phyloP scores from a whole-genome alignment of 352 stramenopile species.

The Lagenidium giganteum region DNA sequence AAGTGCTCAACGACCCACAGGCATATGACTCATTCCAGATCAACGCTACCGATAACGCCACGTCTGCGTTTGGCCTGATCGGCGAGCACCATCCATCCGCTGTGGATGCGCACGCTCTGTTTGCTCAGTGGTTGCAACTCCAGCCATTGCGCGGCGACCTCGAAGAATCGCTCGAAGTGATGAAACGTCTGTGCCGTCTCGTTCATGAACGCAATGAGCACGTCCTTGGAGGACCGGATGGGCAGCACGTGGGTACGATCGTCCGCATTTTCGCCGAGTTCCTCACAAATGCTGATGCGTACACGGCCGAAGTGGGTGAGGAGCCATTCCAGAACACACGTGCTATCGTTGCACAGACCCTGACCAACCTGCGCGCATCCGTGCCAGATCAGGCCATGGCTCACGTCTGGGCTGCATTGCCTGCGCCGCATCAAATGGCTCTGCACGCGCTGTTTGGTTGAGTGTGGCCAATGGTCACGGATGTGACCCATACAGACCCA shows the following conservation, averaged over 20 bases:
- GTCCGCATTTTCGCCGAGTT: constrained; percentile 59
- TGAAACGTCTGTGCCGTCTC: constrained; percentile 56
- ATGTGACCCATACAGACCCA: too few species aligned
- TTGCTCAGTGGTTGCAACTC: constrained; percentile 64
- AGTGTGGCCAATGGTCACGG: not conserved
- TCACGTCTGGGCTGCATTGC: constrained; percentile 50
- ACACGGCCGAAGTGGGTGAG: constrained; percentile 36
- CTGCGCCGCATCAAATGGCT: constrained; percentile 41
- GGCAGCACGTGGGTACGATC: constrained; percentile 41
- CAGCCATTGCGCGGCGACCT: constrained; percentile 72
- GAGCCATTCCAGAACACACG: constrained; percentile 34
- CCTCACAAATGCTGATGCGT: constrained; percentile 31
- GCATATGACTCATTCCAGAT: constrained; percentile 40
- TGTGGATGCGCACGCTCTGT: constrained; percentile 43
- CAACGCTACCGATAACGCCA: constrained; percentile 81
- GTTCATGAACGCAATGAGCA: constrained; percentile 51
- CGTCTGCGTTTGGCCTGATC: constrained; percentile 68
- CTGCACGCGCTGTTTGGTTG: constrained; percentile 64
- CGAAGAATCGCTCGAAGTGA: constrained; percentile 68
- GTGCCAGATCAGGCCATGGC: constrained; percentile 55
- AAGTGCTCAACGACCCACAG: constrained; percentile 45
- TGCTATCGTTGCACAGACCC: constrained; percentile 34
- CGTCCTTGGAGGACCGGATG: constrained; percentile 43
- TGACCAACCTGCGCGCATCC: constrained; percentile 37
- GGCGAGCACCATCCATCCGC: constrained; percentile 52